Conservation (phyloP, 2,329 filamentous ascomycete species). For the Venturia aucupariae region DNA sequence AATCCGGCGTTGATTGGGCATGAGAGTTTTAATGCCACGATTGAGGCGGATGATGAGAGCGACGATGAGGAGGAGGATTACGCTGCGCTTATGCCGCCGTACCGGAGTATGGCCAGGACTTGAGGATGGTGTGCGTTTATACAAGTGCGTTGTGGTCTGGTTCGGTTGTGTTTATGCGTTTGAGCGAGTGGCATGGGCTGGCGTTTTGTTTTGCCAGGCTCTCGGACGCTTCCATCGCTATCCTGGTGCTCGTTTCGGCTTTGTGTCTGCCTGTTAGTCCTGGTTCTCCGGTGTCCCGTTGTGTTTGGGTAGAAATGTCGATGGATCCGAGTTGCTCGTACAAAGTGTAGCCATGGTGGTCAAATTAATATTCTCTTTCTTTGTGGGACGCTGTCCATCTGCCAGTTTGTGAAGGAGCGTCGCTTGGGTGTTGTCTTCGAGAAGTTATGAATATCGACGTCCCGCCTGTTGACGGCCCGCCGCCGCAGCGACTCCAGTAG, state of each 20-base stretch:
- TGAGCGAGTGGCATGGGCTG: background rate
- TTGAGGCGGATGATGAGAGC: constrained; percentile 14
- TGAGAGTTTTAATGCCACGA: background rate
- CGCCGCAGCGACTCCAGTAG: no score
- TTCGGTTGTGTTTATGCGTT: background rate
- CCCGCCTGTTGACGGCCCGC: no score
- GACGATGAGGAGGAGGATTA: constrained; percentile 11
- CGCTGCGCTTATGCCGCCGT: constrained; percentile 5
- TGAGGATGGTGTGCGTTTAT: background rate
- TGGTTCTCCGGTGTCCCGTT: no score
- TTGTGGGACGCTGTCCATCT: background rate
- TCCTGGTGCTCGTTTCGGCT: background rate
- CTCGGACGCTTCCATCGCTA: background rate
- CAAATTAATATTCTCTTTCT: background rate
- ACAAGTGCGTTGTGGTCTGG: background rate
- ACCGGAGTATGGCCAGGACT: constrained; percentile 11
- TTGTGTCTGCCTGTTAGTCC: background rate
- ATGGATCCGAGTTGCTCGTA: background rate
- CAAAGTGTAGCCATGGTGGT: background rate
- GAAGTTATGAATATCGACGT: no score
- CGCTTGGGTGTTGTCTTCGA: background rate
- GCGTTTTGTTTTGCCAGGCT: background rate
- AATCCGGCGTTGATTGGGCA: constrained; percentile 1
- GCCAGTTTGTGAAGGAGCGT: background rate
- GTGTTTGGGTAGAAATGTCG: background rate